A percentile compares a stretch with the other conserved stretches of the same genome.
Evolutionary conservation across 2,329 filamentous ascomycete species (phyloP).

Genomic region (Neonectria magnoliae): DNA sequence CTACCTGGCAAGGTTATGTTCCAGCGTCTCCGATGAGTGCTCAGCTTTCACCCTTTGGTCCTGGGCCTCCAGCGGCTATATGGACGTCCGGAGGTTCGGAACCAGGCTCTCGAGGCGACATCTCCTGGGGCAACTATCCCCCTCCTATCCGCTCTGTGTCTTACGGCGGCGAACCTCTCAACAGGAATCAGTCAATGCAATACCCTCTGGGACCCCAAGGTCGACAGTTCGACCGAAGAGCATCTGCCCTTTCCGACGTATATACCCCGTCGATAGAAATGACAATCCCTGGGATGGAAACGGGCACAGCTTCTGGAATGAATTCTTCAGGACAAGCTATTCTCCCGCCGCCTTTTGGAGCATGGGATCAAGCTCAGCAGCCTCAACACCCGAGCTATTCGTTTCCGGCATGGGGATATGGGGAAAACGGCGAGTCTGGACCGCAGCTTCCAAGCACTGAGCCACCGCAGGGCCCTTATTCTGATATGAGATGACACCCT

Average conservation of each 20-base stretch:
- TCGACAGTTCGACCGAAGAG: constrained; percentile 55
- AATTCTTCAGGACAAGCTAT: constrained; percentile 44
- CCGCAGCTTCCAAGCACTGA: constrained; percentile 27
- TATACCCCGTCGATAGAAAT: constrained; percentile 55
- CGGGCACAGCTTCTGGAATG: constrained; percentile 47
- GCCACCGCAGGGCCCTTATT: constrained; percentile 25
- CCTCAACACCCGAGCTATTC: constrained; percentile 44
- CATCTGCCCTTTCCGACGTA: constrained; percentile 54
- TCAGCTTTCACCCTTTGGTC: constrained; percentile 61
- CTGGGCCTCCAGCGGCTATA: constrained; percentile 52
- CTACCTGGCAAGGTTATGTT: constrained; percentile 61
- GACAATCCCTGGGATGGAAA: constrained; percentile 49
- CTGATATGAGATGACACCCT: constrained; percentile 18
- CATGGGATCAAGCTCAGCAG: constrained; percentile 57
- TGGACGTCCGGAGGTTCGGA: constrained; percentile 55
- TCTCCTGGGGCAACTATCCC: constrained; percentile 56
- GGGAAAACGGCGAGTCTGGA: constrained; percentile 17
- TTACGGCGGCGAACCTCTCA: constrained; percentile 56
- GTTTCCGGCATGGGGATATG: constrained; percentile 53
- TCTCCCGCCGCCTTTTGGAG: constrained; percentile 50
- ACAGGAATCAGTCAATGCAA: constrained; percentile 48
- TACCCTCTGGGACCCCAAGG: constrained; percentile 54
- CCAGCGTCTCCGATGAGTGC: constrained; percentile 62
- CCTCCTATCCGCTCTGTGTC: constrained; percentile 59
- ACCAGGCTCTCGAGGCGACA: constrained; percentile 54